A percentile compares a stretch with the other conserved stretches of the same genome.
These are phyloP conservation scores for Rhypophila decipiens DNA, from an alignment of 495 filamentous ascomycete genomes.

Conservation along the genomic window DNA sequence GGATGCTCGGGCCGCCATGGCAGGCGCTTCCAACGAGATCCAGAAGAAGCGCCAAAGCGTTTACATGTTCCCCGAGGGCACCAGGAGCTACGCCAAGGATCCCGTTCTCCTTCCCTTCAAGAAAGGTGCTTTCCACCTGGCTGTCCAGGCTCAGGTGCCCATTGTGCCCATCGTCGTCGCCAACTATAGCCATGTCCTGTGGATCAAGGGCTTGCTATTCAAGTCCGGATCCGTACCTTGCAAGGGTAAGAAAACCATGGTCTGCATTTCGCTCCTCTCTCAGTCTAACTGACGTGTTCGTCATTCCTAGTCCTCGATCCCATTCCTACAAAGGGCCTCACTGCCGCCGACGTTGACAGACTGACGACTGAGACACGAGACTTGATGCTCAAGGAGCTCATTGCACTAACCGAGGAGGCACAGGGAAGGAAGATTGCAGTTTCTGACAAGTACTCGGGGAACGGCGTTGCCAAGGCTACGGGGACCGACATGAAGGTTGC, in stretches of 20 bases:
- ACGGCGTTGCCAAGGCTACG: slow-evolving; percentile 17
- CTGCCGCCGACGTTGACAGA: slow-evolving; percentile 71
- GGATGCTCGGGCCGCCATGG: slow-evolving; percentile 80
- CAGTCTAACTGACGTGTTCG: neutral
- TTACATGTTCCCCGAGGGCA: slow-evolving; percentile 93
- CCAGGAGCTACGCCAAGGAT: slow-evolving; percentile 76
- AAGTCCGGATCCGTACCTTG: slow-evolving; percentile 69
- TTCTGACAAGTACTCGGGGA: neutral
- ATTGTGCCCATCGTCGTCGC: slow-evolving; percentile 82
- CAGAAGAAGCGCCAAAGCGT: slow-evolving; percentile 70
- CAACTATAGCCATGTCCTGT: slow-evolving; percentile 83
- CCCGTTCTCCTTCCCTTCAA: slow-evolving; percentile 86
- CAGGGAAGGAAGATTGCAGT: slow-evolving; percentile 6
- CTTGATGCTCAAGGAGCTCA: slow-evolving; percentile 71
- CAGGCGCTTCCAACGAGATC: slow-evolving; percentile 75
- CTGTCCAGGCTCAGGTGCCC: slow-evolving; percentile 86
- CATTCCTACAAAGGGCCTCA: slow-evolving; percentile 74
- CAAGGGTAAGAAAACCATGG: slow-evolving; percentile 53
- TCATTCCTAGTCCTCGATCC: slow-evolving; percentile 75
- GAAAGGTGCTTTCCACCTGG: slow-evolving; percentile 96
- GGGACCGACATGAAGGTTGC: slow-evolving; percentile 17
- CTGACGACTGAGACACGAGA: slow-evolving; percentile 65
- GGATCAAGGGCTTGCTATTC: slow-evolving; percentile 62
- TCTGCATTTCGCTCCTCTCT: neutral
- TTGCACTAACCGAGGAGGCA: slow-evolving; percentile 50